Base-by-base conservation (phyloP, 805 yeast species). In the Candida ortonii region DNA sequence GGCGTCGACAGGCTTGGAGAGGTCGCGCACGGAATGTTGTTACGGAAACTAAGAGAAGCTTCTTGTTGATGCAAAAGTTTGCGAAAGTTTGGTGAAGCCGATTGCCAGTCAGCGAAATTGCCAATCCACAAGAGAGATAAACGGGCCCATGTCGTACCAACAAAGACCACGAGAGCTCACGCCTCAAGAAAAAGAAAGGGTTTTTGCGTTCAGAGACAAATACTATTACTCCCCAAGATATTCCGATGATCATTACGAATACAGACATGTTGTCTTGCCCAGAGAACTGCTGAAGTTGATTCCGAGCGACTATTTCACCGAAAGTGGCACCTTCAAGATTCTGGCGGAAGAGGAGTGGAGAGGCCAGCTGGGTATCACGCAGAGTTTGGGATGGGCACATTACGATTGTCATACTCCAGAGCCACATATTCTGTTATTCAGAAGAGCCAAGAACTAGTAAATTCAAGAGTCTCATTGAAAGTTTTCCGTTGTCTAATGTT, bases 321-420 rank as follows among this genome's bases (percentile, higher is more conserved):
- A 89, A 39, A 86, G 95, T 2, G 97, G 97, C 5, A 93, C 98
- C 0, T 70, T 93, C 49, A 78, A 96, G 47, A 86, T 93, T 27
- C 66, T 93, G 24, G 63, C 84, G 30, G 99, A 93, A 60, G 97
- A 93, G 48, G 99, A 93, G 62, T 93, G 99, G 99, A 73, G 99
- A 60, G 49, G 52, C 9, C 97, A 97, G 1, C 67, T 93, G 31
- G 99, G 99, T 3, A 88, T 93, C 52, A 93, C 97, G 6, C 99
- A 93, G 61, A 84, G 95, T 22, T 68, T 93, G 41, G 98, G 98
- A 1, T 93, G 98, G 98, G 93, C 74, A 35, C 98, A 93, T 61
- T 93, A 90, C 56, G 98, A 93, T 54, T 89, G 96, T 25, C 98
- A 93, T 59, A 84, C 97, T 1, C 99, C 99, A 27, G 99, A 93